phyloP scores from a whole-genome alignment of 345 rosid species.

The Hibiscus trionum region DNA sequence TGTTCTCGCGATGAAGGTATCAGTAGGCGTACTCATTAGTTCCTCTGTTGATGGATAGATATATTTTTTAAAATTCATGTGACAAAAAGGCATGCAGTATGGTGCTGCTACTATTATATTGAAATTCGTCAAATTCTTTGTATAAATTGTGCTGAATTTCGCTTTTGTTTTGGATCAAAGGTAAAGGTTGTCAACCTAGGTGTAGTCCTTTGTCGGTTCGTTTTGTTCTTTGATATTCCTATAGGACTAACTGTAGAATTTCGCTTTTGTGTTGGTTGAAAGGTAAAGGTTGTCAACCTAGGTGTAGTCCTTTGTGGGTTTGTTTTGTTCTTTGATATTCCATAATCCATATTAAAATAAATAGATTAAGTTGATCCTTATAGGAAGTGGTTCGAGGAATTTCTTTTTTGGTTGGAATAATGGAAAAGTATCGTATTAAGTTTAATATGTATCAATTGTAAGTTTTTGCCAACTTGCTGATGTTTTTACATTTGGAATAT shows the following conservation, averaged over 20 bases:
- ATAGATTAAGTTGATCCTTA: not conserved
- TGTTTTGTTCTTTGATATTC: not conserved
- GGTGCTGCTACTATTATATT: not conserved
- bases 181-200: not conserved
- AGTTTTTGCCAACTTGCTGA: not conserved
- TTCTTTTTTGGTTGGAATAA: not conserved
- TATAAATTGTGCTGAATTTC: not conserved
- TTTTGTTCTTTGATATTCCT: not conserved
- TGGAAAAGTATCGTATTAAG: not conserved
- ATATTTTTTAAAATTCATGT: not conserved
- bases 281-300: not conserved
- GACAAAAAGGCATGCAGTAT: not conserved
- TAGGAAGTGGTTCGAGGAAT: not conserved
- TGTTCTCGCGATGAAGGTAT: conserved; percentile 95
- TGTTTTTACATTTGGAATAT: not conserved
- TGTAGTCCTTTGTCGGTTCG: not conserved
- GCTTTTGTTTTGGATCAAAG: conserved; percentile 1
- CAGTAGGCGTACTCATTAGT: not conserved
- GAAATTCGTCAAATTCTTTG: not conserved
- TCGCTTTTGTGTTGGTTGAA: not conserved
- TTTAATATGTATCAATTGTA: not conserved
- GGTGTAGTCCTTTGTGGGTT: not conserved
- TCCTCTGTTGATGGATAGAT: not conserved
- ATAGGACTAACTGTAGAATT: no score
- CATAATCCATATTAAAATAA: not conserved